Conservation (phyloP, 345 rosid genomes). For the Brassica carinata region DNA sequence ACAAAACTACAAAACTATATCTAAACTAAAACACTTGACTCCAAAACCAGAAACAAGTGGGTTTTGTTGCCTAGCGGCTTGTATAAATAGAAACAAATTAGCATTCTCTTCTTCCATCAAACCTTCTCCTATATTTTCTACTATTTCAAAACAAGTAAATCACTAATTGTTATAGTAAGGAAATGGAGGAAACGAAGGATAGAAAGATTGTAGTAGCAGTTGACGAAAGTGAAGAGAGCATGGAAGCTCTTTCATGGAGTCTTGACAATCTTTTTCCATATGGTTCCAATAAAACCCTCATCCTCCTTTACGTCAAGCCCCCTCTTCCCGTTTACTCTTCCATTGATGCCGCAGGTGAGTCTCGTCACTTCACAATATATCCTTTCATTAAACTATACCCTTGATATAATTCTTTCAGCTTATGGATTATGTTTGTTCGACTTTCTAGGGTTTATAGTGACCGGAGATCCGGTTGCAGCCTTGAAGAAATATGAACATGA, state of each 20-base stretch:
- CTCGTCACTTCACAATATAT: not conserved
- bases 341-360: conserved; percentile 64
- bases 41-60: conserved; percentile 23
- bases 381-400: not conserved
- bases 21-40: conserved; percentile 1
- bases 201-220: conserved; percentile 76
- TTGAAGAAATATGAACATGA: conserved; percentile 57
- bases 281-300: conserved; percentile 46
- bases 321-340: conserved; percentile 67
- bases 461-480: conserved; percentile 49
- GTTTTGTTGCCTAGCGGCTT: conserved; percentile 18
- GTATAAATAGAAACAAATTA: conserved; percentile 28
- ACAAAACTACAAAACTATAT: not conserved
- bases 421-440: conserved; percentile 15
- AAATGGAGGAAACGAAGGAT: conserved; percentile 38
- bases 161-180: not conserved
- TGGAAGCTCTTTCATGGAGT: conserved; percentile 90
- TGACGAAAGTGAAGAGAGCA: conserved; percentile 91
- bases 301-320: conserved; percentile 83
- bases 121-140: too few relatives aligned
- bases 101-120: conserved; percentile 5
- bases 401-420: not conserved
- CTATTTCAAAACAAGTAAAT: not conserved
- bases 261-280: conserved; percentile 56
- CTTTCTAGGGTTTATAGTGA: conserved; percentile 55